Evolutionary conservation across 1,284 basidiomycete genomes (phyloP), one percentile per base, ranked within the genome.

Genomic region (Puccinia triticina): DNA sequence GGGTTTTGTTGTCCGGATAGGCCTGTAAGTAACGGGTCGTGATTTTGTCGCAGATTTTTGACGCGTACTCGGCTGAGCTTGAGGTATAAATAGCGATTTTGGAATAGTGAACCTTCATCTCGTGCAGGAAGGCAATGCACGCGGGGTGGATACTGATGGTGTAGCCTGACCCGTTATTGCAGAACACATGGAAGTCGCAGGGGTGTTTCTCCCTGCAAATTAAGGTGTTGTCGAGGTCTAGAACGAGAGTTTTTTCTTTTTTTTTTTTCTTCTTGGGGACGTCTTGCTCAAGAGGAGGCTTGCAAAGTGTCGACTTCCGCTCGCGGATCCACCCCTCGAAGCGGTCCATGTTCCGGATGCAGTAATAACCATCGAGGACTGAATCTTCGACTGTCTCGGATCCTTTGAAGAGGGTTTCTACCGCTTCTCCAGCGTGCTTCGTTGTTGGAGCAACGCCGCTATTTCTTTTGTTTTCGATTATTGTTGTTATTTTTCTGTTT

Each of bases 201-300:
- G 3, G 8, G 32, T 64, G 21, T 12, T 2, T 2, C 11, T 40
- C 61, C 8, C 29, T 64, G 32, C 11, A 7, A 37, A 34, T 64
- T 64, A 64, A 40, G 29, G 61, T 64, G 61, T 64, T 64, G 61
- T 64, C 61, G 61, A 37, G 61, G 61, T 64, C 61, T 5, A 64
- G 14, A 29, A 64, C 61, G 32, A 64, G 34, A n/a, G n/a, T n/a
- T n/a, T n/a, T n/a, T n/a, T n/a, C n/a, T n/a, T n/a, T n/a, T n/a
- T n/a, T n/a, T 37, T 12, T 64, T 64, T 64, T 64, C 37, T 64
- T 26, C 8, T 64, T 64, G 7, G 34, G 34, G 32, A n/a, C n/a
- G n/a, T n/a, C n/a, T n/a, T n/a, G n/a, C n/a, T 34, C 37, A 18
- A 37, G 32, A 5, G 26, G 14, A 1, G 61, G 32, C 7, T 64